Conservation (phyloP, 805 yeast genomes). For the Scheffersomyces spartinae region DNA sequence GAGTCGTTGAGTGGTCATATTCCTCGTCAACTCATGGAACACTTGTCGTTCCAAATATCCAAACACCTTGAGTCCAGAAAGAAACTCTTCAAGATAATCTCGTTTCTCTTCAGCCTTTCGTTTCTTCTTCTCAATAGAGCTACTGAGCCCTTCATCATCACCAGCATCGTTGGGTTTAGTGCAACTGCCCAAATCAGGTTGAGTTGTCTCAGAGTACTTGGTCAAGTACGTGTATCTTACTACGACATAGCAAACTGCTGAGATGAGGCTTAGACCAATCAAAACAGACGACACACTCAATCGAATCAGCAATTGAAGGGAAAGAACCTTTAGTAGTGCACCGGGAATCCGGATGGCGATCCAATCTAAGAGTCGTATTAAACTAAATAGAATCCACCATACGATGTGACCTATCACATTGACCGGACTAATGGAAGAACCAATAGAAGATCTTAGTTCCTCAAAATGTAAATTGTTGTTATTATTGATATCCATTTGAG, state of each 20-base stretch:
- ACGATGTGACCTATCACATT: no score
- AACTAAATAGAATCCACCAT: no score
- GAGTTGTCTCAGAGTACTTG: conserved; percentile 37
- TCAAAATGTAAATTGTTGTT: no score
- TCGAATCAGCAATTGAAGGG: no score
- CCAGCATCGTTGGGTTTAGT: conserved; percentile 30
- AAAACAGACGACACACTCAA: no score
- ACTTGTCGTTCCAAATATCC: conserved; percentile 88
- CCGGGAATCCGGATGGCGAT: no score
- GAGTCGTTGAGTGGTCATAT: conserved; percentile 80
- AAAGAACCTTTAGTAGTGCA: no score
- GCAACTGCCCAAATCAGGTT: conserved; percentile 30
- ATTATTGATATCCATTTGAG: no score
- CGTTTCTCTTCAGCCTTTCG: conserved; percentile 22
- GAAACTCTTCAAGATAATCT: conserved; percentile 74
- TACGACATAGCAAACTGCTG: conserved; percentile 29
- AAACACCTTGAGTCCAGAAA: conserved; percentile 84
- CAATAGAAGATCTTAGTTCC: no score
- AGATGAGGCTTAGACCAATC: no score
- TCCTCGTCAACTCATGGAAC: conserved; percentile 83
- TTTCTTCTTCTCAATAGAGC: conserved; percentile 16
- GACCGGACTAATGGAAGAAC: no score
- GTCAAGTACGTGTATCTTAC: conserved; percentile 57
- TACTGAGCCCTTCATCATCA: conserved; percentile 37
- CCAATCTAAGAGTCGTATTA: no score